Conservation (phyloP, 306 rosid genomes). For the Oxytropis ochrocephala region DNA sequence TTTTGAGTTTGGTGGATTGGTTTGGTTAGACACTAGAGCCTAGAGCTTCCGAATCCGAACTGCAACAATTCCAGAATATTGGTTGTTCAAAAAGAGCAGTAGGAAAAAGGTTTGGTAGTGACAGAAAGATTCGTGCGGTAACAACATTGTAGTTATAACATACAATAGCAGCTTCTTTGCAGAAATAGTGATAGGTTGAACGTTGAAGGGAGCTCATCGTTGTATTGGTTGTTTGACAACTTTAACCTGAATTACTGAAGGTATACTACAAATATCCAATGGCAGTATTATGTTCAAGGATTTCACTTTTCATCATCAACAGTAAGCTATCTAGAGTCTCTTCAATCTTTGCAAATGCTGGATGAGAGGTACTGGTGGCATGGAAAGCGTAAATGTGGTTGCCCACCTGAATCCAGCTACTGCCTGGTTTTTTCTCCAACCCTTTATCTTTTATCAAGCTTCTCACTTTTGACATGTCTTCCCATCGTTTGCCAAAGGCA, state of each 20-base stretch:
- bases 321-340: slow-evolving; percentile 30
- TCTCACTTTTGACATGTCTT: slow-evolving; percentile 40
- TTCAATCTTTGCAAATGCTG: slow-evolving; percentile 25
- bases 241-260: not conserved
- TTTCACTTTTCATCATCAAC: slow-evolving; percentile 27
- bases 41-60: no score
- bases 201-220: not conserved
- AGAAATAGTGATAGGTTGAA: no score
- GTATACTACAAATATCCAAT: not conserved
- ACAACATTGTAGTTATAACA: no score
- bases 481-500: slow-evolving; percentile 35
- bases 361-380: slow-evolving; percentile 27
- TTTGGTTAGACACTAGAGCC: no score
- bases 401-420: slow-evolving; percentile 45
- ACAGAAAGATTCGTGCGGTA: no score
- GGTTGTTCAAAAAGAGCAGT: no score
- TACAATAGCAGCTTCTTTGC: no score
- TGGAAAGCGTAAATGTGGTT: slow-evolving; percentile 17
- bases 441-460: slow-evolving; percentile 35
- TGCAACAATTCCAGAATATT: no score
- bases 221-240: not conserved
- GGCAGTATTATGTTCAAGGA: not conserved
- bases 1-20: no score
- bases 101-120: no score
- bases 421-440: slow-evolving; percentile 37